Percentiles rank a stretch among this genome's conserved stretches.
These are phyloP conservation scores for Eimeria brunetti DNA, from an alignment of 169 alveolate species.

Conservation along the genomic window DNA sequence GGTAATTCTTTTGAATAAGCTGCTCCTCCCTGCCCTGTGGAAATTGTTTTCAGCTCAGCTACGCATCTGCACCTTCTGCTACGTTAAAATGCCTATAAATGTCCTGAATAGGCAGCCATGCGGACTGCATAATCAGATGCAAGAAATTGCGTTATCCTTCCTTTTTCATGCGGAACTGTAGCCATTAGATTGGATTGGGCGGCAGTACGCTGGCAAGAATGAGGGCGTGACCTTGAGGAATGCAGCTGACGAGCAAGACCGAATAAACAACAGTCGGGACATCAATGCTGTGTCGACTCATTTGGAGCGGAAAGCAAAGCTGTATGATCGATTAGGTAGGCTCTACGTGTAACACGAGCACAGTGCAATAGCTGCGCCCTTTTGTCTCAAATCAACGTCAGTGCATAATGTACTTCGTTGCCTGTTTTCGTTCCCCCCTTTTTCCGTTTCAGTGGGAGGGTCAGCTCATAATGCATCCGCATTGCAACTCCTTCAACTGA, in stretches of 20 bases:
- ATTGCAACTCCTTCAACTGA: slow-evolving; percentile 48
- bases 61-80: background rate
- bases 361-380: background rate
- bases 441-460: slow-evolving; percentile 49
- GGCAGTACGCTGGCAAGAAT: slow-evolving; percentile 64
- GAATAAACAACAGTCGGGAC: background rate
- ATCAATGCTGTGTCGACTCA: background rate
- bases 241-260: slow-evolving; percentile 42
- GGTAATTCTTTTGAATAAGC: background rate
- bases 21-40: background rate
- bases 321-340: slow-evolving; percentile 55
- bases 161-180: background rate
- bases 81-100: background rate
- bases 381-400: background rate
- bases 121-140: background rate
- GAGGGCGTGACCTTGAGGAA: slow-evolving; percentile 54
- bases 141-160: background rate
- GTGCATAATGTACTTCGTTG: background rate
- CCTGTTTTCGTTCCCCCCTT: background rate
- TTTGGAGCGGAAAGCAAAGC: slow-evolving; percentile 39
- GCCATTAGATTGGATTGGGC: slow-evolving; percentile 59
- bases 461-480: slow-evolving; percentile 18
- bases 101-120: background rate
- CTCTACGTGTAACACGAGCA: background rate
- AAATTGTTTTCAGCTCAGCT: background rate